Conservation (phyloP, 257 asterid genomes). For the Ophiorrhiza pumila region DNA sequence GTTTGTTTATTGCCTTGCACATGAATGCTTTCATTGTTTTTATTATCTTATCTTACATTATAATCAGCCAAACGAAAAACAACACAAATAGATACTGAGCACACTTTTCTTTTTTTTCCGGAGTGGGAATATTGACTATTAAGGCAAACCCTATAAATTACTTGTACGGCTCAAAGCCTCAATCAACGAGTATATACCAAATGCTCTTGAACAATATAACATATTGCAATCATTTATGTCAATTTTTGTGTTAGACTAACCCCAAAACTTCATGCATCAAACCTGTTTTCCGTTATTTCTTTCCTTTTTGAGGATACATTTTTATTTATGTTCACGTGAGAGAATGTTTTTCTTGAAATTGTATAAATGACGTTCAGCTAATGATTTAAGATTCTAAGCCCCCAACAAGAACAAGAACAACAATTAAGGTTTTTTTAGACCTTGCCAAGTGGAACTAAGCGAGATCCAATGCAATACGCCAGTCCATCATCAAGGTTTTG, state of each 20-base stretch:
- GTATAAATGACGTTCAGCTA: too few relatives aligned
- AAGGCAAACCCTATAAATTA: too few relatives aligned
- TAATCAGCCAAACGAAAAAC: neutral
- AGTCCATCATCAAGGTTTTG: too few relatives aligned
- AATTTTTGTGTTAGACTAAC: neutral
- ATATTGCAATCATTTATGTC: neutral
- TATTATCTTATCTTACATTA: neutral
- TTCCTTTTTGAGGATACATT: too few relatives aligned
- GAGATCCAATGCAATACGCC: too few relatives aligned
- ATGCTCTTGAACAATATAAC: neutral
- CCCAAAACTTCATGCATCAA: neutral
- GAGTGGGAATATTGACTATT: neutral
- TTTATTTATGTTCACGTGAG: too few relatives aligned
- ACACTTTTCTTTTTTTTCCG: neutral
- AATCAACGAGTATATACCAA: neutral
- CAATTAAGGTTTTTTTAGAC: too few relatives aligned
- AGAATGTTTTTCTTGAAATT: too few relatives aligned
- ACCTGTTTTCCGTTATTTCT: too few relatives aligned
- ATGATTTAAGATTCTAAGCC: too few relatives aligned
- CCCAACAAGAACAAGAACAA: too few relatives aligned
- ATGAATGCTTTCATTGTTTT: slow-evolving; percentile 6
- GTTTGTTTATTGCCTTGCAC: slow-evolving; percentile 10
- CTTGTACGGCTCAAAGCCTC: neutral
- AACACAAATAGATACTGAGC: neutral
- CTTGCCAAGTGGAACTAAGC: too few relatives aligned